A percentile compares a stretch with the other conserved stretches of the same genome.
These are phyloP conservation scores for Tulasnella sp. DNA, from an alignment of 768 basidiomycete genomes.

Conservation along the genomic window DNA sequence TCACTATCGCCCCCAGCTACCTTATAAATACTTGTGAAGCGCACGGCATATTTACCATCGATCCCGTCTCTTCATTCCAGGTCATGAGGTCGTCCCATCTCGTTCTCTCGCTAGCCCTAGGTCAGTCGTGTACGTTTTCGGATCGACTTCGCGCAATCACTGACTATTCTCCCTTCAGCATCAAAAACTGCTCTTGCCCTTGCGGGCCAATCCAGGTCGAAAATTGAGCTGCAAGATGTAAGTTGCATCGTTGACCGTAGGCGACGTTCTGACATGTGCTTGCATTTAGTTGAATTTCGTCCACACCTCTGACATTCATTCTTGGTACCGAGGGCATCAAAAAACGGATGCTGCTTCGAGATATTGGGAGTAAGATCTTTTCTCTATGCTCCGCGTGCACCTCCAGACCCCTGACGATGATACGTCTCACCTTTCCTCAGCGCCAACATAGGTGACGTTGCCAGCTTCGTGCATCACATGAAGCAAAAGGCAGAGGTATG, in stretches of 20 bases:
- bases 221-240: background rate
- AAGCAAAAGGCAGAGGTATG: background rate
- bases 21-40: background rate
- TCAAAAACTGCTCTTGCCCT: background rate
- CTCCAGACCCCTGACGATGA: background rate
- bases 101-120: background rate
- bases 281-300: conserved; percentile 3
- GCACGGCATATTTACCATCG: background rate
- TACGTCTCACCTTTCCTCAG: background rate
- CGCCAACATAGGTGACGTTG: conserved; percentile 8
- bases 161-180: background rate
- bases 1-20: background rate
- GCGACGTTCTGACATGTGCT: background rate
- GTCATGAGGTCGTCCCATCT: background rate
- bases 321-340: conserved; percentile 11
- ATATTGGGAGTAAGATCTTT: conserved; percentile 8
- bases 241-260: background rate
- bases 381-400: background rate
- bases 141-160: background rate
- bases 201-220: background rate
- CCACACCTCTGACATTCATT: conserved; percentile 11
- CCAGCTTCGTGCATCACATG: conserved; percentile 5
- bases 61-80: background rate
- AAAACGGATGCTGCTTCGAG: background rate
- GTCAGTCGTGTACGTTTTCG: background rate